phyloP scores from a whole-genome alignment of 805 yeast species.

The Myxozyma neotropica region DNA sequence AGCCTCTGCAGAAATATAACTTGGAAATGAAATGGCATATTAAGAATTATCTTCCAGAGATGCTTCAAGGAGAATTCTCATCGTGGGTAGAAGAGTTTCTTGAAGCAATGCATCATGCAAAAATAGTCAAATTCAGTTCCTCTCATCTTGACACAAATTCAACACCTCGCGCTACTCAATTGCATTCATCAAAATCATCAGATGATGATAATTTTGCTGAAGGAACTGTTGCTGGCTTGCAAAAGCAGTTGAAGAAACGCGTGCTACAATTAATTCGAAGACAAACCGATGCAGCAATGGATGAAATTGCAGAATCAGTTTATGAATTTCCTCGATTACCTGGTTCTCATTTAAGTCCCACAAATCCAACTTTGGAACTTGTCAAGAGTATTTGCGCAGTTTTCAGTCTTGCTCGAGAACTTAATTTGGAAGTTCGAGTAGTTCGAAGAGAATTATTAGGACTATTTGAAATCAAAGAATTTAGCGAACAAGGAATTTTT shows the following conservation, averaged over 20 bases:
- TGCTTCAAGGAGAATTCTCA: conserved; percentile 79
- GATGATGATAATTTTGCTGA: conserved; percentile 42
- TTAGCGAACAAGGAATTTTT: conserved; percentile 73
- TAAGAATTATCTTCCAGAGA: conserved; percentile 67
- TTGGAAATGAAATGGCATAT: conserved; percentile 79
- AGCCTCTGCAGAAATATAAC: conserved; percentile 16
- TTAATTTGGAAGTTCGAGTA: conserved; percentile 71
- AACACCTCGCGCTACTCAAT: conserved; percentile 24
- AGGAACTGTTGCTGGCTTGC: conserved; percentile 36
- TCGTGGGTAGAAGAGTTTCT: conserved; percentile 82
- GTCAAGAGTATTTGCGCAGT: conserved; percentile 76
- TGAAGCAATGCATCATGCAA: conserved; percentile 64
- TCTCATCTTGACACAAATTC: conserved; percentile 37
- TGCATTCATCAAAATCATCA: conserved; percentile 4
- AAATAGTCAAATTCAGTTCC: conserved; percentile 42
- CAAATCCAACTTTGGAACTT: conserved; percentile 77
- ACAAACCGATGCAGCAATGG: conserved; percentile 72
- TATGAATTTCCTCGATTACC: conserved; percentile 77
- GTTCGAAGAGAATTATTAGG: conserved; percentile 73
- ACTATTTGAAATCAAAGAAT: conserved; percentile 80
- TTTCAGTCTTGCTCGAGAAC: conserved; percentile 62
- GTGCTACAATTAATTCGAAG: conserved; percentile 63
- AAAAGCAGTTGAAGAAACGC: conserved; percentile 54
- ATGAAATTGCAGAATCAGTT: conserved; percentile 60
- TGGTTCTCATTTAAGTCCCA: conserved; percentile 62